phyloP scores from a whole-genome alignment of 1,139 yeast genomes.

The Candida sp. region DNA sequence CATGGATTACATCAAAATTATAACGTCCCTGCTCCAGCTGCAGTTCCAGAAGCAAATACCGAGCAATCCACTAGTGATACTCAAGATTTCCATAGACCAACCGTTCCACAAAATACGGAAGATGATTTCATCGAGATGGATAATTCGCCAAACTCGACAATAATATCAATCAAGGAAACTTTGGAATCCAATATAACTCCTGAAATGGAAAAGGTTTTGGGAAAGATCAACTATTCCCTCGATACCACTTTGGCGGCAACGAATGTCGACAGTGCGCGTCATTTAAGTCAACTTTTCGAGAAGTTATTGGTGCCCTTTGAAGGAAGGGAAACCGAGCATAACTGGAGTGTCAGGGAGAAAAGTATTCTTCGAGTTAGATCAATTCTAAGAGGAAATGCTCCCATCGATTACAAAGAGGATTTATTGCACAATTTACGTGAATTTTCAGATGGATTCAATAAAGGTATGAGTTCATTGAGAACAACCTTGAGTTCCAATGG shows the following conservation, averaged over 20 bases:
- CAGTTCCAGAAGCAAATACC: background rate
- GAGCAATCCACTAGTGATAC: background rate
- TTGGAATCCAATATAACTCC: conserved; percentile 4
- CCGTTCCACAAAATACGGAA: background rate
- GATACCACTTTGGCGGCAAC: conserved; percentile 20
- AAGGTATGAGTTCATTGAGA: conserved; percentile 70
- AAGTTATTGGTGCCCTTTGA: conserved; percentile 41
- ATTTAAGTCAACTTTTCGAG: conserved; percentile 14
- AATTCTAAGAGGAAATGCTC: conserved; percentile 55
- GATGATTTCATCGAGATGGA: background rate
- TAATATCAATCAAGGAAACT: background rate
- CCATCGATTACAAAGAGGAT: conserved; percentile 34
- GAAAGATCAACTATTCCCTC: conserved; percentile 20
- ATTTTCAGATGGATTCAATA: conserved; percentile 60
- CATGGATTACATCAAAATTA: background rate
- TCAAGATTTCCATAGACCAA: background rate
- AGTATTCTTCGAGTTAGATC: conserved; percentile 55
- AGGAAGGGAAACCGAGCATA: conserved; percentile 85
- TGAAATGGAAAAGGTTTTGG: conserved; percentile 13
- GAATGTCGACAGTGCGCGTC: conserved; percentile 14
- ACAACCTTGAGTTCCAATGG: conserved; percentile 80
- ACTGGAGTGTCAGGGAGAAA: conserved; percentile 78
- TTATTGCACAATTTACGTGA: conserved; percentile 40
- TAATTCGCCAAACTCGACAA: background rate
- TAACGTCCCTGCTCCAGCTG: background rate